These are phyloP conservation scores for Ogataea methylovora DNA, from an alignment of 805 yeast genomes.

Conservation along the genomic window DNA sequence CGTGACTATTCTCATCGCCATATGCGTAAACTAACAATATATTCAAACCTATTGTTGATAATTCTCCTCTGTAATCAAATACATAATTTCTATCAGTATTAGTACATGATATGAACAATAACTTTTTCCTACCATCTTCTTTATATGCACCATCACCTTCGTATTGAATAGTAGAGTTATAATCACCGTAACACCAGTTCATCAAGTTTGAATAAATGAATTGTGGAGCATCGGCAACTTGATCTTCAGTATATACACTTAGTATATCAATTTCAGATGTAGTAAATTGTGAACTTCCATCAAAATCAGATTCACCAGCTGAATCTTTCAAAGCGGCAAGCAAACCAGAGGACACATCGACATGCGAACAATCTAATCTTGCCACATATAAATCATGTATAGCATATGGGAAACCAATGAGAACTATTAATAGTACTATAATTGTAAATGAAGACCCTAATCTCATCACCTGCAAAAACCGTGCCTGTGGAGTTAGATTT, in stretches of 20 bases:
- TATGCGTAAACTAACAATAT: conserved; percentile 44
- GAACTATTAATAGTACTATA: conserved; percentile 4
- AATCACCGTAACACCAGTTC: conserved; percentile 39
- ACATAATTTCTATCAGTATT: conserved; percentile 14
- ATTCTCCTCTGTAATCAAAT: conserved; percentile 38
- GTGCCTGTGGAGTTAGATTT: conserved; percentile 19
- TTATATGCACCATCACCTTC: conserved; percentile 2
- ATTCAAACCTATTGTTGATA: conserved; percentile 32
- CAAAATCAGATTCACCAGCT: conserved; percentile 1
- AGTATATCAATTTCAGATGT: conserved; percentile 41
- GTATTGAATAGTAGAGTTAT: conserved; percentile 18
- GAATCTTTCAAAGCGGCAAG: conserved; percentile 32
- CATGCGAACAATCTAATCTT: conserved; percentile 41
- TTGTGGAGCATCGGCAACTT: conserved; percentile 44
- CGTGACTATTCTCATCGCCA: conserved; percentile 10
- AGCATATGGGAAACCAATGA: conserved; percentile 7
- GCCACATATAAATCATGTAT: conserved; percentile 16
- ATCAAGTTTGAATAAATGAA: conserved; percentile 32
- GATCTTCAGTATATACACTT: conserved; percentile 35
- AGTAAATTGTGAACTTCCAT: conserved; percentile 26
- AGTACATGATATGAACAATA: conserved; percentile 11
- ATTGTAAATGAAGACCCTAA: conserved; percentile 6
- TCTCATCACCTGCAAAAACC: conserved; percentile 13
- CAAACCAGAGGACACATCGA: conserved; percentile 46
- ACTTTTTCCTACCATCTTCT: neutral